Percentiles rank a stretch among this genome's conserved stretches.
Evolutionary conservation across 1,284 basidiomycete genomes (phyloP).

Genomic region (Macrocybe sp.): DNA sequence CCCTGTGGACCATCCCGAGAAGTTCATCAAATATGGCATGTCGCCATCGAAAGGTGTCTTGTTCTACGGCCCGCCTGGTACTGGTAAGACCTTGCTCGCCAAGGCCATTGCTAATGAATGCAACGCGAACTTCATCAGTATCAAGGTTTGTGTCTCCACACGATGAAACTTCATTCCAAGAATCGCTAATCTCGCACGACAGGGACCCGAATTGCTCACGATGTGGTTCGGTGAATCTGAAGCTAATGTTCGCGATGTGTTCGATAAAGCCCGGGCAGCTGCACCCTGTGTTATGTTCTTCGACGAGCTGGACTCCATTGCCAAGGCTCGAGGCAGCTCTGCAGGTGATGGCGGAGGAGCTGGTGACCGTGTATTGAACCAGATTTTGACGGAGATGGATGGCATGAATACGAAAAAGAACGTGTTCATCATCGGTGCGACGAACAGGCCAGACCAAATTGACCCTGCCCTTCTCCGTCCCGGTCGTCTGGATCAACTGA

Average conservation of each 20-base stretch:
- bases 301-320: constrained; percentile 98
- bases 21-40: constrained; percentile 99
- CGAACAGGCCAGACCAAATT: constrained; percentile 99
- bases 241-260: constrained; percentile 98
- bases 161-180: neutral
- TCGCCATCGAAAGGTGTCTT: constrained; percentile 98
- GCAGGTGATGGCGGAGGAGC: constrained; percentile 92
- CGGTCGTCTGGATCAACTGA: constrained; percentile 95
- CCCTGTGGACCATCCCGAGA: constrained; percentile 99
- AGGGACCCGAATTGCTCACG: constrained; percentile 94
- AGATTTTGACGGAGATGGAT: constrained; percentile 99
- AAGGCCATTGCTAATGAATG: constrained; percentile 99
- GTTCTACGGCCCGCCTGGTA: constrained; percentile 97
- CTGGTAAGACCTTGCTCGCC: constrained; percentile 92
- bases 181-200: constrained; percentile 20
- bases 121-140: constrained; percentile 97
- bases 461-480: constrained; percentile 96
- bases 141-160: constrained; percentile 54
- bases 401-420: constrained; percentile 99
- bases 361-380: constrained; percentile 95
- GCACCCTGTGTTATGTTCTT: constrained; percentile 99
- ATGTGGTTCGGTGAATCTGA: constrained; percentile 99
- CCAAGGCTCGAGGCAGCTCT: constrained; percentile 86
- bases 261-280: constrained; percentile 98
- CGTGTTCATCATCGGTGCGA: constrained; percentile 98